Evolutionary conservation across 768 basidiomycete genomes (phyloP).

Genomic region (Thelephora ganbajun): DNA sequence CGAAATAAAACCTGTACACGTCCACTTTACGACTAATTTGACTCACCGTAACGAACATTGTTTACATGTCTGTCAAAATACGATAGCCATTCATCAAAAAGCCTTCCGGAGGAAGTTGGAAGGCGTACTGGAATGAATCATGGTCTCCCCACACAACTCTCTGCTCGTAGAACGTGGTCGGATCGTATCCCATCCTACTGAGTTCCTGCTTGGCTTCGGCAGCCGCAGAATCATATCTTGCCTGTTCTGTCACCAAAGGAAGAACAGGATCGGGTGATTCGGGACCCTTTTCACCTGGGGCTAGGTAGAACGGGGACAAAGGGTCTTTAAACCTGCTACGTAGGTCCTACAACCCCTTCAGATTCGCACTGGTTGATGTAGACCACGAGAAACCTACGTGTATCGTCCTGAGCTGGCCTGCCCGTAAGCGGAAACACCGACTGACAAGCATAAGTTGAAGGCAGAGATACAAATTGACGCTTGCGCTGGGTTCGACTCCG

Average conservation of each 20-base stretch:
- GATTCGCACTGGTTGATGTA: neutral
- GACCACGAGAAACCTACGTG: neutral
- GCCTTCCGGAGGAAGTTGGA: neutral
- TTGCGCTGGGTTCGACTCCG: too few species aligned
- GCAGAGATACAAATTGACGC: neutral
- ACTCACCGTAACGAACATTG: conserved; percentile 58
- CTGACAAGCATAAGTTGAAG: neutral
- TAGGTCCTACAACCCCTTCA: conserved; percentile 28
- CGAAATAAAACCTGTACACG: neutral
- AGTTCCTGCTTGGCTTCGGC: conserved; percentile 31
- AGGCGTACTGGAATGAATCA: conserved; percentile 59
- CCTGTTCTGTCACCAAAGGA: neutral
- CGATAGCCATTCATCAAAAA: neutral
- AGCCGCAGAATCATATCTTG: neutral
- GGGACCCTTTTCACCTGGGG: conserved; percentile 46
- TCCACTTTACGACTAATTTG: neutral
- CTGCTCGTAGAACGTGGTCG: conserved; percentile 64
- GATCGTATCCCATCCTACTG: conserved; percentile 38
- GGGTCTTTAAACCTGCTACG: conserved; percentile 50
- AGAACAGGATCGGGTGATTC: conserved; percentile 35
- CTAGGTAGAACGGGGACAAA: conserved; percentile 48
- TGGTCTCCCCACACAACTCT: conserved; percentile 69
- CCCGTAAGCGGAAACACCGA: too few species aligned
- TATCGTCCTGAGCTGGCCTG: too few species aligned
- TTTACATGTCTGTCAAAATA: conserved; percentile 50